Evolutionary conservation across 306 rosid genomes (phyloP), one percentile per base, ranked within the genome.

Genomic region (Elaeagnus macrophylla): DNA sequence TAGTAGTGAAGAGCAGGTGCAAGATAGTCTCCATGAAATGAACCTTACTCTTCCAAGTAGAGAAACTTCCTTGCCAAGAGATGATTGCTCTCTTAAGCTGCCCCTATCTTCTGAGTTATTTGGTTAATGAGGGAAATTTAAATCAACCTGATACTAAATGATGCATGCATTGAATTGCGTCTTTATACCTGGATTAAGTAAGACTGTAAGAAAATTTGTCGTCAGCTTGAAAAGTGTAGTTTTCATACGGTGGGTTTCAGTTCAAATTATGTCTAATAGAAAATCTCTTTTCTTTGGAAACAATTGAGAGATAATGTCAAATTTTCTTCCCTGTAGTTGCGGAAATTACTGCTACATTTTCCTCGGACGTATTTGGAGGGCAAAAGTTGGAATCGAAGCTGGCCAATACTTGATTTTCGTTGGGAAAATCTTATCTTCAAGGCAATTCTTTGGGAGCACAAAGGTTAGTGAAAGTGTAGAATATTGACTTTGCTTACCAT

Each of bases 311-410:
- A 61, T 56, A 66, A 60, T 57, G 52, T 59, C 57, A 52, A 64
- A 56, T 58, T 41, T 55, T 60, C 41, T 72, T 81, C 63, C 38
- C 15, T 86, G 96, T 69, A 91, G 96, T 69, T 91, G 47, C 72
- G 95, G 69, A 84, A 91, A 77, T 77, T 91, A 77, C 83, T 91
- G 25, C 89, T 82, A 62, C 99, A 91, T 75, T 91, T 78, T 75
- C 99, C 99, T n/a, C 86, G 99, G 60, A 84, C 95, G 36, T 91
- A 87, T 79, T 78, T 91, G 75, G 72, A 91, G 84, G 63, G 89
- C 87, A 17, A 89, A 80, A 53, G 69, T 78, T 69, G 67, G 79
- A 43, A 84, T 84, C 79, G 74, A 79, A 61, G 96, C 86, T 32
- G 97, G 95, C 43, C 95, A 84, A 48, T 86, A 91, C 75, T 73